Evolutionary conservation across 768 basidiomycete genomes (phyloP).

Genomic region (Tricholoma hemisulphureum): DNA sequence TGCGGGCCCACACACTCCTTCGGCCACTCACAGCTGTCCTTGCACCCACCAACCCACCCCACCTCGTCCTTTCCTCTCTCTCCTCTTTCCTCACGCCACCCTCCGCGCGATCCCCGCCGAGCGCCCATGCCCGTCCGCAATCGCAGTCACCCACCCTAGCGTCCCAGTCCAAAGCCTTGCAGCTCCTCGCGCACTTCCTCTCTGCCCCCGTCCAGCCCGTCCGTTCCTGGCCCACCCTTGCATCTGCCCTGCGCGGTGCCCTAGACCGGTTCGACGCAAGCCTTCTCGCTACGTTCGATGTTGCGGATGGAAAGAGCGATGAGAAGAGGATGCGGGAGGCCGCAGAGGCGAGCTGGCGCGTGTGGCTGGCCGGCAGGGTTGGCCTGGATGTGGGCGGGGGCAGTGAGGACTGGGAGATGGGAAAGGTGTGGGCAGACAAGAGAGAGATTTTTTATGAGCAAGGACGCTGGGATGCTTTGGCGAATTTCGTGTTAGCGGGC

Average conservation of each 20-base stretch:
- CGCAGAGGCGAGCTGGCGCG: constrained; percentile 83
- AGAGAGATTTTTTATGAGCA: constrained; percentile 90
- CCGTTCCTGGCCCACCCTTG: constrained; percentile 59
- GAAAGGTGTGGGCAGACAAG: constrained; percentile 94
- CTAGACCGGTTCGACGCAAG: constrained; percentile 87
- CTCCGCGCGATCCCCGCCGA: constrained; percentile 1
- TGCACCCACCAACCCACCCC: constrained; percentile 50
- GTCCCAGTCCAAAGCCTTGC: constrained; percentile 65
- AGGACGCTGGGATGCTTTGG: constrained; percentile 72
- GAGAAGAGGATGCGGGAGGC: constrained; percentile 79
- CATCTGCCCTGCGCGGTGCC: constrained; percentile 66
- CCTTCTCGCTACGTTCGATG: constrained; percentile 85
- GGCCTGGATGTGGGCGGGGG: constrained; percentile 11
- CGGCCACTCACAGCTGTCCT: constrained; percentile 58
- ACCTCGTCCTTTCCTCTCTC: constrained; percentile 62
- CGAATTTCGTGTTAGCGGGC: constrained; percentile 78
- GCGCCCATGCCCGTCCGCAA: constrained; percentile 2
- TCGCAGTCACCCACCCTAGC: constrained; percentile 37
- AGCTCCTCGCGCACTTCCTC: constrained; percentile 72
- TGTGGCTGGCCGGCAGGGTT: constrained; percentile 46
- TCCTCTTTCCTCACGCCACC: constrained; percentile 36
- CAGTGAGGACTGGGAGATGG: constrained; percentile 81
- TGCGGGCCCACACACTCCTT: constrained; percentile 63
- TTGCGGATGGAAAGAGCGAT: constrained; percentile 71
- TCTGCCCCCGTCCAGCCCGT: constrained; percentile 71